Conservation (phyloP, 305 asterid genomes). For the Fraxinus floribunda region DNA sequence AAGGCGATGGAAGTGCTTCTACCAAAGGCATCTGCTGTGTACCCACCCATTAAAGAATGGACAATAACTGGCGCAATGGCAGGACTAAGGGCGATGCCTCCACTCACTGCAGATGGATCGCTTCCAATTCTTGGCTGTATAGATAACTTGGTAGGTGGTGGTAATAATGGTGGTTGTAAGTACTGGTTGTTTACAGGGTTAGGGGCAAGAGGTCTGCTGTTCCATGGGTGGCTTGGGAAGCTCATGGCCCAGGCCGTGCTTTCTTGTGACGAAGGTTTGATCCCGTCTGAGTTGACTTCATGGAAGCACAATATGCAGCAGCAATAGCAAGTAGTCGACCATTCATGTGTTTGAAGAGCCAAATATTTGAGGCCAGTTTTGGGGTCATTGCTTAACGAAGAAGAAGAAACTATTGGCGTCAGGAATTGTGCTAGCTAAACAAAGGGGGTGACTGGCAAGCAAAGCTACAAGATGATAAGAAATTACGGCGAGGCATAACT, state of each 20-base stretch:
- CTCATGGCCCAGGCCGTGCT: constrained; percentile 64
- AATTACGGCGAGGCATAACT: neutral
- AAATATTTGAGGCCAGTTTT: neutral
- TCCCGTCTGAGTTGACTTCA: constrained; percentile 65
- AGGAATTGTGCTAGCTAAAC: neutral
- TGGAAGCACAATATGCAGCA: constrained; percentile 58
- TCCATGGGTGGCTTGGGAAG: constrained; percentile 92
- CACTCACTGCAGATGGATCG: constrained; percentile 67
- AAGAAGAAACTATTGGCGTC: neutral
- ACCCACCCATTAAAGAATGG: constrained; percentile 70
- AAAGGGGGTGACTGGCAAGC: constrained; percentile 27
- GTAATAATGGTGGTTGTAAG: constrained; percentile 39
- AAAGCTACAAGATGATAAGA: neutral
- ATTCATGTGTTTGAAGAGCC: neutral
- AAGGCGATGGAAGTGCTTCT: constrained; percentile 58
- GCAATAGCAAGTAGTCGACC: neutral
- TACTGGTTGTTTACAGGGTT: constrained; percentile 90
- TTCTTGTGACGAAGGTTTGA: constrained; percentile 52
- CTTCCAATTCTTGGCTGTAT: constrained; percentile 80
- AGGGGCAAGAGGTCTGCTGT: constrained; percentile 86
- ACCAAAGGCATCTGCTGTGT: constrained; percentile 62
- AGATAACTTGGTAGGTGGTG: constrained; percentile 43
- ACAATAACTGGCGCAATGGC: constrained; percentile 56
- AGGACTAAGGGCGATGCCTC: constrained; percentile 94
- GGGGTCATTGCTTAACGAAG: neutral